Evolutionary conservation across 768 basidiomycete species (phyloP).

Genomic region (Tephrocybe sp.): DNA sequence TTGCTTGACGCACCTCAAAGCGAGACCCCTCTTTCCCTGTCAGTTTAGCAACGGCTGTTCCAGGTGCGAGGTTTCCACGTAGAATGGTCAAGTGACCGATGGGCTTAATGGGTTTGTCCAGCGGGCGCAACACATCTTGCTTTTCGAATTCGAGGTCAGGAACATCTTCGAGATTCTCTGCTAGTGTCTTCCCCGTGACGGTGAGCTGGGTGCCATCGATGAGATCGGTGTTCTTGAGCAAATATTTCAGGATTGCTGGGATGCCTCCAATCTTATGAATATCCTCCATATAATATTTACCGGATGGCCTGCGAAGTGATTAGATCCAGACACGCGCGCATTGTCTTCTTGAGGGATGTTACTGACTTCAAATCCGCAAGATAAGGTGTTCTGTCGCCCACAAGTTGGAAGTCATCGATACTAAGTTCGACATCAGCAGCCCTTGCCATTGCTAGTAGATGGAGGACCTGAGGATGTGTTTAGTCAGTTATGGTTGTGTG

Average conservation of each 20-base stretch:
- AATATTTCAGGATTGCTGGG: slow-evolving; percentile 82
- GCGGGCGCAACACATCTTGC: slow-evolving; percentile 74
- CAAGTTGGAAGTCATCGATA: slow-evolving; percentile 85
- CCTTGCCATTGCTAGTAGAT: slow-evolving; percentile 83
- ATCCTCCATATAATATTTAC: slow-evolving; percentile 89
- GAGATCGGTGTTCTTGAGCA: slow-evolving; percentile 73
- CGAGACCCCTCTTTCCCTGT: slow-evolving; percentile 89
- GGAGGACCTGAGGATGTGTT: slow-evolving; percentile 57
- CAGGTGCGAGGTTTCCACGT: slow-evolving; percentile 87
- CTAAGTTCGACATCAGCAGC: slow-evolving; percentile 70
- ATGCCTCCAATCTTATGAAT: slow-evolving; percentile 84
- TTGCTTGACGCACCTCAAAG: slow-evolving; percentile 62
- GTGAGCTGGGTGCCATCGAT: slow-evolving; percentile 85
- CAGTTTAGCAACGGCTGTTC: slow-evolving; percentile 86
- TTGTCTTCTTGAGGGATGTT: too few relatives aligned
- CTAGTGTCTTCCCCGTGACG: slow-evolving; percentile 88
- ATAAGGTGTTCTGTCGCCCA: slow-evolving; percentile 80
- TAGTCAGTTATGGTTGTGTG: background rate
- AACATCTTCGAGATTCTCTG: slow-evolving; percentile 83
- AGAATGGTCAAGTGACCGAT: slow-evolving; percentile 89
- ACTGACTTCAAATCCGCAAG: slow-evolving; percentile 78
- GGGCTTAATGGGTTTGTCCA: slow-evolving; percentile 80
- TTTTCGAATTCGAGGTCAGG: slow-evolving; percentile 65
- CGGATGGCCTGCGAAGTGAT: slow-evolving; percentile 51
- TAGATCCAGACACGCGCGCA: background rate